Evolutionary conservation across 257 asterid genomes (phyloP).

Genomic region (Cinchona pubescens): DNA sequence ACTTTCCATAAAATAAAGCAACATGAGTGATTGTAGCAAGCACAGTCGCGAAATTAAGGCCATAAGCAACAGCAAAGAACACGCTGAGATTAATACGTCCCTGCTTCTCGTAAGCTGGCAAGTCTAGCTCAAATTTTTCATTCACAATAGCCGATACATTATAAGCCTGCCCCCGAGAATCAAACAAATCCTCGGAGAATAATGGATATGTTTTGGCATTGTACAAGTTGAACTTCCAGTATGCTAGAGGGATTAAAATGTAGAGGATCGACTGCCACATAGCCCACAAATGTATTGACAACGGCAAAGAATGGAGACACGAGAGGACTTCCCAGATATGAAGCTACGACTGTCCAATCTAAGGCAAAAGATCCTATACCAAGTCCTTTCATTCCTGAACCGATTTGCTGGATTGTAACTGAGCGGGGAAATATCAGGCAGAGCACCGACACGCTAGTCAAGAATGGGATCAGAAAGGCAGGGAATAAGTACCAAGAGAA

Average conservation of each 20-base stretch:
- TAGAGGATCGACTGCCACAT: conserved; percentile 35
- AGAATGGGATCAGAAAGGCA: conserved; percentile 42
- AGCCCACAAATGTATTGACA: conserved; percentile 51
- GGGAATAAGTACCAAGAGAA: conserved; percentile 59
- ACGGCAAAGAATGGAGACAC: conserved; percentile 67
- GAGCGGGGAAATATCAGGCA: conserved; percentile 54
- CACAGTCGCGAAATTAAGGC: conserved; percentile 59
- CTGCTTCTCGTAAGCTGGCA: conserved; percentile 29
- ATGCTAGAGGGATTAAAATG: conserved; percentile 38
- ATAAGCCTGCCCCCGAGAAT: conserved; percentile 33
- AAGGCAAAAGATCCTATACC: conserved; percentile 58
- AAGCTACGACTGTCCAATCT: conserved; percentile 59
- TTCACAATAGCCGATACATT: conserved; percentile 57
- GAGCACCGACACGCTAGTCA: conserved; percentile 45
- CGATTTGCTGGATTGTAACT: conserved; percentile 51
- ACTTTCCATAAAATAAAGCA: conserved; percentile 64
- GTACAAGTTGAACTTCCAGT: conserved; percentile 65
- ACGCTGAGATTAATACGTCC: conserved; percentile 50
- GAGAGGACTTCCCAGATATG: conserved; percentile 58
- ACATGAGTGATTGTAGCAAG: conserved; percentile 67
- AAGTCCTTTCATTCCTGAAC: conserved; percentile 67
- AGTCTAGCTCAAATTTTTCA: conserved; percentile 53
- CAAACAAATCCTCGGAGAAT: conserved; percentile 42
- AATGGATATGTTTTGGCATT: conserved; percentile 56
- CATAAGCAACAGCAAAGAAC: conserved; percentile 58